Percentiles rank a stretch among this genome's conserved stretches.
Evolutionary conservation across 805 yeast genomes (phyloP).

Genomic region (Wickerhamiella azymoides): DNA sequence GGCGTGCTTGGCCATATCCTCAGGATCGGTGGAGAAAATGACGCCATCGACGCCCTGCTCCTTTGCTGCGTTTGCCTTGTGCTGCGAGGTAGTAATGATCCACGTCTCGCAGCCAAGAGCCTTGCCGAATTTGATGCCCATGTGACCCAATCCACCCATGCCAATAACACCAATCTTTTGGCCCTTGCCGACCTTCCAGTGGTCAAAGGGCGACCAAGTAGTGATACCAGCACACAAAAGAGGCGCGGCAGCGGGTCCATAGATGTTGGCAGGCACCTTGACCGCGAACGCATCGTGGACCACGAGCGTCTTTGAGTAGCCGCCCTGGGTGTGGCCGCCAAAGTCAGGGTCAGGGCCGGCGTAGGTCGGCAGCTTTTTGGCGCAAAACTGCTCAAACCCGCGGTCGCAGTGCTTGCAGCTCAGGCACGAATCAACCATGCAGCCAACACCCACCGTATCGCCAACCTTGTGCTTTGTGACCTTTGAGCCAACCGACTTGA

Average conservation of each 20-base stretch:
- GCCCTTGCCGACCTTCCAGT: constrained; percentile 36
- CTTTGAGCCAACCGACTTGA: constrained; percentile 40
- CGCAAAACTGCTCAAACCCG: constrained; percentile 47
- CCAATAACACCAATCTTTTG: constrained; percentile 46
- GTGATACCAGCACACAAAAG: constrained; percentile 70
- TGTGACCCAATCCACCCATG: constrained; percentile 55
- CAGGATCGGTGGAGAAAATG: constrained; percentile 35
- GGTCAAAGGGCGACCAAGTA: constrained; percentile 48
- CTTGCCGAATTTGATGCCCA: constrained; percentile 42
- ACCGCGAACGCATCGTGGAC: constrained; percentile 50
- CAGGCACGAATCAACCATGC: constrained; percentile 47
- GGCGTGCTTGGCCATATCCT: constrained; percentile 25
- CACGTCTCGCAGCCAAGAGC: constrained; percentile 52
- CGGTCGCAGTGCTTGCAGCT: constrained; percentile 46
- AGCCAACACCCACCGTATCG: constrained; percentile 73
- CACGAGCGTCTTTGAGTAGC: constrained; percentile 22
- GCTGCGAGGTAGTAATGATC: constrained; percentile 39
- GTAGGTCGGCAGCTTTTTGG: constrained; percentile 39
- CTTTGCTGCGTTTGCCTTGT: constrained; percentile 39
- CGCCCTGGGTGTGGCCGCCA: constrained; percentile 53
- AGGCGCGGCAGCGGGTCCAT: constrained; percentile 49
- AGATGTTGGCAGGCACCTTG: constrained; percentile 45
- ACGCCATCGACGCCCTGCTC: constrained; percentile 44
- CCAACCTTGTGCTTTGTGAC: constrained; percentile 42
- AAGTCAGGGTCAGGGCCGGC: constrained; percentile 30